A percentile compares a stretch with the other conserved stretches of the same genome.
Evolutionary conservation across 108 stramenopile species (phyloP).

Genomic region (Nitzschia sp.): DNA sequence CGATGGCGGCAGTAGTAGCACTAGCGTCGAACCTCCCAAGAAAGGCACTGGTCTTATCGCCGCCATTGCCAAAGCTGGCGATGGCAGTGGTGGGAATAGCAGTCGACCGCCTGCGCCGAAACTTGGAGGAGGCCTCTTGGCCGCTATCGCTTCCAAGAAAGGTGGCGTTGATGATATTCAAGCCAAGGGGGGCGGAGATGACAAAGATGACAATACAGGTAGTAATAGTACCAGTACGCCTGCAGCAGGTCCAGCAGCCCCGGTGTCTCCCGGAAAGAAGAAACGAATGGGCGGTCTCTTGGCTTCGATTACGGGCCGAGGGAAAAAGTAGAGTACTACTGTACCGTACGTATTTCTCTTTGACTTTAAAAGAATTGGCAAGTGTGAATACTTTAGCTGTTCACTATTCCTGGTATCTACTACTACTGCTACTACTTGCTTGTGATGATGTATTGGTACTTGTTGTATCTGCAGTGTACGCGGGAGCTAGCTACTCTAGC

Average conservation of each 20-base stretch:
- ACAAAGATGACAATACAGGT: not conserved
- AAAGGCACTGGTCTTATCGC: not conserved
- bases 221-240: not conserved
- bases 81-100: not conserved
- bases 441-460: too few species aligned
- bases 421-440: too few species aligned
- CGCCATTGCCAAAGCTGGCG: slow-evolving; percentile 15
- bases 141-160: slow-evolving; percentile 15
- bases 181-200: not conserved
- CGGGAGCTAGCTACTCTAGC: too few species aligned
- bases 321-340: slow-evolving; percentile 18
- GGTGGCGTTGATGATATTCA: not conserved
- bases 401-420: too few species aligned
- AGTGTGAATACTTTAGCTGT: too few species aligned
- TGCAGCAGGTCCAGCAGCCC: not conserved
- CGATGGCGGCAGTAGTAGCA: not conserved
- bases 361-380: too few species aligned
- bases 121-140: slow-evolving; percentile 12
- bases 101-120: not conserved
- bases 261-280: slow-evolving; percentile 10
- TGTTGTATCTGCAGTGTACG: too few species aligned
- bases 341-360: too few species aligned
- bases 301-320: slow-evolving; percentile 14
- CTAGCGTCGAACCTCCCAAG: not conserved
- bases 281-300: slow-evolving; percentile 13